These are phyloP conservation scores for Kodamaea nitidulidarum DNA, from an alignment of 805 yeast genomes.

Conservation along the genomic window DNA sequence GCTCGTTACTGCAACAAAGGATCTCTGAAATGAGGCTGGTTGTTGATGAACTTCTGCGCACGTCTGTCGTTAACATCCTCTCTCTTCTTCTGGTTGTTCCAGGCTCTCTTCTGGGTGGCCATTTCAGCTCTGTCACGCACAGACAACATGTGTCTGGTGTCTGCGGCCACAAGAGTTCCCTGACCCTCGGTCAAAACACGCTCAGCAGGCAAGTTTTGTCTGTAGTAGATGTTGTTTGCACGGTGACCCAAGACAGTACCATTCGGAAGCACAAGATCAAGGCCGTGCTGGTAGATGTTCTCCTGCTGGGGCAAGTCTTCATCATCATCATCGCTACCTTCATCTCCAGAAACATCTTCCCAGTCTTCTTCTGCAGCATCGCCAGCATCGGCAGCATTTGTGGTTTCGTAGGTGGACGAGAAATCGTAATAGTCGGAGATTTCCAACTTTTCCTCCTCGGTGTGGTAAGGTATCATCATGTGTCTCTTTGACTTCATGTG, in stretches of 20 bases:
- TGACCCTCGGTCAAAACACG: constrained; percentile 43
- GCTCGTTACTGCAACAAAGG: constrained; percentile 20
- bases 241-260: constrained; percentile 44
- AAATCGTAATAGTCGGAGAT: constrained; percentile 84
- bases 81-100: constrained; percentile 52
- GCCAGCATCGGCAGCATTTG: constrained; percentile 10
- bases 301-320: constrained; percentile 22
- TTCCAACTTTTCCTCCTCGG: constrained; percentile 69
- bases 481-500: constrained; percentile 87
- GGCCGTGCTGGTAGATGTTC: constrained; percentile 32
- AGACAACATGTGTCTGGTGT: constrained; percentile 48
- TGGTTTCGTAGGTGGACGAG: constrained; percentile 51
- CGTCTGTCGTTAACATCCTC: constrained; percentile 51
- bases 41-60: constrained; percentile 68
- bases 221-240: constrained; percentile 39
- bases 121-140: constrained; percentile 37
- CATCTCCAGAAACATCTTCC: constrained; percentile 37
- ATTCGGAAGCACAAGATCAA: constrained; percentile 39
- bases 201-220: constrained; percentile 43
- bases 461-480: constrained; percentile 83
- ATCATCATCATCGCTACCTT: constrained; percentile 26
- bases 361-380: constrained; percentile 32
- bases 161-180: constrained; percentile 46
- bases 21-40: constrained; percentile 67
- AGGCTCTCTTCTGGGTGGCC: constrained; percentile 50